These are phyloP conservation scores for Sporothrix mexicana DNA, from an alignment of 2,329 filamentous ascomycete genomes.

Conservation along the genomic window DNA sequence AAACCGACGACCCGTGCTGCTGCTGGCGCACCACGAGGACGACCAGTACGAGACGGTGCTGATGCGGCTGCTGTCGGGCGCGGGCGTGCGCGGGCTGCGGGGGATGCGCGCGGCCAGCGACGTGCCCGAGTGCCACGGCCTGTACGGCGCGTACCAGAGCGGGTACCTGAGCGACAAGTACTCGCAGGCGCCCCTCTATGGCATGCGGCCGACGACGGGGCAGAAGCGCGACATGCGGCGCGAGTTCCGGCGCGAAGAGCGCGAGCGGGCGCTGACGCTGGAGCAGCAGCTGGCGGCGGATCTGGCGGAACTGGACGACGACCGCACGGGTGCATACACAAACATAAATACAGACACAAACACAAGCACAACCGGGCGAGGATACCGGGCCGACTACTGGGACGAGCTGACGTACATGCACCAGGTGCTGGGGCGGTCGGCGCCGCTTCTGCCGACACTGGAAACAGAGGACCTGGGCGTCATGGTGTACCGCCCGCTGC, in stretches of 20 bases:
- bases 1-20: slow-evolving; percentile 61
- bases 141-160: slow-evolving; percentile 74
- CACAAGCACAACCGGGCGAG: neutral
- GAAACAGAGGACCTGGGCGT: slow-evolving; percentile 68
- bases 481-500: slow-evolving; percentile 69
- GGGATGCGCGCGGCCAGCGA: slow-evolving; percentile 69
- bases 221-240: slow-evolving; percentile 26
- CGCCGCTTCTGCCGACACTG: slow-evolving; percentile 40
- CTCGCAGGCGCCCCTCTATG: slow-evolving; percentile 46
- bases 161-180: slow-evolving; percentile 60
- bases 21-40: slow-evolving; percentile 86
- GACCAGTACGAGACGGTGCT: slow-evolving; percentile 91
- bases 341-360: too few relatives aligned
- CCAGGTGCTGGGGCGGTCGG: slow-evolving; percentile 19
- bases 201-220: slow-evolving; percentile 42
- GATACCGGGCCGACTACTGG: neutral
- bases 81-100: slow-evolving; percentile 69
- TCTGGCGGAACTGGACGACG: too few relatives aligned
- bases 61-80: slow-evolving; percentile 74
- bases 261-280: too few relatives aligned
- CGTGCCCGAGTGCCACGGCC: slow-evolving; percentile 83
- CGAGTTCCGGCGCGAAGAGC: slow-evolving; percentile 31
- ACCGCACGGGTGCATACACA: too few relatives aligned
- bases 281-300: too few relatives aligned
- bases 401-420: slow-evolving; percentile 27